Percentiles rank a stretch among this genome's conserved stretches.
These are phyloP conservation scores for Aethionema arabicum DNA, from an alignment of 345 rosid genomes.

Conservation along the genomic window DNA sequence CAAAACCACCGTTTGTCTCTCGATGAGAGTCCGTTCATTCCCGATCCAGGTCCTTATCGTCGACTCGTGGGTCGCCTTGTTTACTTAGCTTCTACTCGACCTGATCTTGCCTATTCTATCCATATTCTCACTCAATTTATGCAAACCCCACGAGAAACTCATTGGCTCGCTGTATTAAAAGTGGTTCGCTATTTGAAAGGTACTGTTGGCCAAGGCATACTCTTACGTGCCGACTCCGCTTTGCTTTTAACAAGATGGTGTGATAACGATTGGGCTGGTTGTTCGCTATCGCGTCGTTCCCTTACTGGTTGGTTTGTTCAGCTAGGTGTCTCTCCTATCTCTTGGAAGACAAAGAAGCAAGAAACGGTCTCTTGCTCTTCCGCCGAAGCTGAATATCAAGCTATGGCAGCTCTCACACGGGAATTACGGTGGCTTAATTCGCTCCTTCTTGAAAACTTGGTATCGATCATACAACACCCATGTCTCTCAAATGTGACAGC, in stretches of 20 bases:
- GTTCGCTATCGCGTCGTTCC: too few species aligned
- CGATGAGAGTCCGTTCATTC: too few species aligned
- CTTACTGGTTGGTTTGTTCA: too few species aligned
- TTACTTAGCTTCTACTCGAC: not conserved
- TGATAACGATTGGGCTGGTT: slow-evolving; percentile 6
- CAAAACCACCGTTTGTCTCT: too few species aligned
- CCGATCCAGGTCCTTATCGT: too few species aligned
- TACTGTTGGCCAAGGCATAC: not conserved
- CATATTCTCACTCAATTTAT: not conserved
- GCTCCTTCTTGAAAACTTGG: not conserved
- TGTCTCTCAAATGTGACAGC: not conserved
- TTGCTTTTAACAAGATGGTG: not conserved
- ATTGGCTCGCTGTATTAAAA: not conserved
- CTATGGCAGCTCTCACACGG: not conserved
- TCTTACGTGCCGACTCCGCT: not conserved
- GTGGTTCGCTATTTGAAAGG: not conserved
- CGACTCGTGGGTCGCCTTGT: not conserved
- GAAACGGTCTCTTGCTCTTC: not conserved
- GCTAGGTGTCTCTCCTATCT: too few species aligned
- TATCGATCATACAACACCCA: not conserved
- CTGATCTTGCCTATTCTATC: not conserved
- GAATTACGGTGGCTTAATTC: not conserved
- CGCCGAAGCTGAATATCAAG: not conserved
- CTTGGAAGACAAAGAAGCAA: too few species aligned
- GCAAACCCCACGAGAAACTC: not conserved